Conservation (phyloP, 768 basidiomycete species). For the Xerocomellus amylosporus region DNA sequence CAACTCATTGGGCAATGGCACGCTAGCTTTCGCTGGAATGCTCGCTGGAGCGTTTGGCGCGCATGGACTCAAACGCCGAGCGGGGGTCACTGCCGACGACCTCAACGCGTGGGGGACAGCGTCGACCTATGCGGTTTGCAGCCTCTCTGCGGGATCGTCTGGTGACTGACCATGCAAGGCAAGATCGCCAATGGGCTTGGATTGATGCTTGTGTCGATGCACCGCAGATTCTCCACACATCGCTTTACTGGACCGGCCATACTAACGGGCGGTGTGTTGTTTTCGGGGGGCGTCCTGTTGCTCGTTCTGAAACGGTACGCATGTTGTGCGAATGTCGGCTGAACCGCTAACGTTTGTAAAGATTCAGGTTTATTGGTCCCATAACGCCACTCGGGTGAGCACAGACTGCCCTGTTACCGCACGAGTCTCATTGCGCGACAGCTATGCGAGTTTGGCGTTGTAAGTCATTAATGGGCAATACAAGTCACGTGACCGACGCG, state of each 20-base stretch:
- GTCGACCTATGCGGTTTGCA: constrained; percentile 57
- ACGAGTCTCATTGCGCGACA: constrained; percentile 23
- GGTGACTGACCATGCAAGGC: constrained; percentile 6
- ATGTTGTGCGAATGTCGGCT: neutral
- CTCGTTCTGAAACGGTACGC: constrained; percentile 49
- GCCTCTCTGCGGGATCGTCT: neutral
- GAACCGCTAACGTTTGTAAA: constrained; percentile 19
- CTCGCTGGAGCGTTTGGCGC: constrained; percentile 66
- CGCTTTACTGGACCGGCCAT: constrained; percentile 69
- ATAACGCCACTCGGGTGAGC: constrained; percentile 69
- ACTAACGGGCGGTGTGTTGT: constrained; percentile 50
- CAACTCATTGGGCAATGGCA: neutral
- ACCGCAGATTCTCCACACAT: constrained; percentile 57
- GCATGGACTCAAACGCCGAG: constrained; percentile 52
- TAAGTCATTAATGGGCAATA: constrained; percentile 25
- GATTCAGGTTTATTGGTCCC: constrained; percentile 55
- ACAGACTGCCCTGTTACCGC: neutral
- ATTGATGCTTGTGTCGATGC: constrained; percentile 58
- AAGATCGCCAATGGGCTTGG: constrained; percentile 72
- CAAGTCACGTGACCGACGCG: constrained; percentile 43
- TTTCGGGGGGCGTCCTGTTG: constrained; percentile 61
- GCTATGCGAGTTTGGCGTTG: constrained; percentile 53
- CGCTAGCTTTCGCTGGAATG: constrained; percentile 48
- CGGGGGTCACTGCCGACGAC: constrained; percentile 48
- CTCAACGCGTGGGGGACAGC: constrained; percentile 64